Evolutionary conservation across 2,329 filamentous ascomycete species (phyloP).

Genomic region (Coniochaeta sp.): DNA sequence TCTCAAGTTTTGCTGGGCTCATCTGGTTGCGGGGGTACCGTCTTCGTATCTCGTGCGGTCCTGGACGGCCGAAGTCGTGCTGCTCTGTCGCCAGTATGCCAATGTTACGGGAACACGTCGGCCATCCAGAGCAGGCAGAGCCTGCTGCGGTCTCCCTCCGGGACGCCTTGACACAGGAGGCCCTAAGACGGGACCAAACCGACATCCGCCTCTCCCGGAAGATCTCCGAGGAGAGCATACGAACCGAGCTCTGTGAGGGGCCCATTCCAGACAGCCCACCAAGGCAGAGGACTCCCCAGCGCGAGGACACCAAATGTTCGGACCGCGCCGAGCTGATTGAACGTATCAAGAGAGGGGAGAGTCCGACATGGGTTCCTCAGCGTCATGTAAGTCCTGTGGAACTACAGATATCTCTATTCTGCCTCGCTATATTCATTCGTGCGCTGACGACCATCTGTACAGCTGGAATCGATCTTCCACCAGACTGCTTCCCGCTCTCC

Average conservation of each 20-base stretch:
- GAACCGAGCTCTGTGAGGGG: constrained; percentile 54
- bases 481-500: constrained; percentile 25
- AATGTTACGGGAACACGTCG: background rate
- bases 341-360: constrained; percentile 72
- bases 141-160: constrained; percentile 6
- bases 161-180: background rate
- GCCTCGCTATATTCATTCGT: background rate
- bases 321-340: constrained; percentile 77
- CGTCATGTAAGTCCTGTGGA: constrained; percentile 39
- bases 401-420: background rate
- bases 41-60: background rate
- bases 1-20: background rate
- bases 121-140: background rate
- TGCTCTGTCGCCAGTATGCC: background rate
- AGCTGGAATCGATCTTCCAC: constrained; percentile 35
- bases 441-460: background rate
- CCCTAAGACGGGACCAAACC: background rate
- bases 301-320: constrained; percentile 29
- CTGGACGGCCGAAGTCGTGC: too few relatives aligned
- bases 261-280: constrained; percentile 37
- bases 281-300: constrained; percentile 21
- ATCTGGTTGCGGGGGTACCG: background rate
- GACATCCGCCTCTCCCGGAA: constrained; percentile 21
- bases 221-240: constrained; percentile 53
- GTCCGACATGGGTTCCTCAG: constrained; percentile 64